A percentile compares a stretch with the other conserved stretches of the same genome.
These are phyloP conservation scores for Xylaria sp. DNA, from an alignment of 2,329 filamentous ascomycete species.

Conservation along the genomic window DNA sequence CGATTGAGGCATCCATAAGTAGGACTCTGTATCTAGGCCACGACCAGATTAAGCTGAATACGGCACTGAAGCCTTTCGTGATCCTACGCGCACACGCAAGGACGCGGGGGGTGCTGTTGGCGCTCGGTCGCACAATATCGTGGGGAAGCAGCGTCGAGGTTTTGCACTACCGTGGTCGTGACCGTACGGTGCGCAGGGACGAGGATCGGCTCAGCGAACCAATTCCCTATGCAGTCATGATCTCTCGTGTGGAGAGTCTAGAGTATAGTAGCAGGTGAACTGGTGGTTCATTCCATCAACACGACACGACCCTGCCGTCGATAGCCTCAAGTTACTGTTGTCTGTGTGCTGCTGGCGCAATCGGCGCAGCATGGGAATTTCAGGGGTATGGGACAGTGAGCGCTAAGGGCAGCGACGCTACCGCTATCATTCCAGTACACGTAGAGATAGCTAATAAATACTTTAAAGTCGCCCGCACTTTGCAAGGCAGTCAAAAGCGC, in stretches of 20 bases:
- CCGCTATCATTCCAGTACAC: background rate
- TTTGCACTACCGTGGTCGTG: constrained; percentile 14
- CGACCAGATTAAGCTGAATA: constrained; percentile 5
- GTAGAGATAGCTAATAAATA: too few species aligned
- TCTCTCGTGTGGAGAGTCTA: background rate
- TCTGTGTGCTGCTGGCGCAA: background rate
- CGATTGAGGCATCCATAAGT: constrained; percentile 63
- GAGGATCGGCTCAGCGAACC: constrained; percentile 11
- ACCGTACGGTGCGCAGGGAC: background rate
- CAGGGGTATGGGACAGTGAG: constrained; percentile 8
- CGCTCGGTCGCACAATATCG: constrained; percentile 34
- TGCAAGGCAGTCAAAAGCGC: background rate
- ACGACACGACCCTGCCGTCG: background rate
- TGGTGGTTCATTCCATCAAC: background rate
- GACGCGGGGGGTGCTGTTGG: constrained; percentile 21
- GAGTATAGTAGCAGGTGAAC: background rate
- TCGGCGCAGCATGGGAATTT: background rate
- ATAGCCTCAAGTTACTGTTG: constrained; percentile 16
- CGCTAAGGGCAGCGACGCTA: background rate
- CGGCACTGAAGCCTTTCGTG: constrained; percentile 23
- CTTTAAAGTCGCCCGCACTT: too few species aligned
- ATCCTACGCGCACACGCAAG: constrained; percentile 23
- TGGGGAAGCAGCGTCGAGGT: constrained; percentile 25
- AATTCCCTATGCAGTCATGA: constrained; percentile 1
- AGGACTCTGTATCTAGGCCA: constrained; percentile 7